Evolutionary conservation across 352 stramenopile species (phyloP), one percentile per base, ranked within the genome.

Genomic region (Thraustochytrium striatum): DNA sequence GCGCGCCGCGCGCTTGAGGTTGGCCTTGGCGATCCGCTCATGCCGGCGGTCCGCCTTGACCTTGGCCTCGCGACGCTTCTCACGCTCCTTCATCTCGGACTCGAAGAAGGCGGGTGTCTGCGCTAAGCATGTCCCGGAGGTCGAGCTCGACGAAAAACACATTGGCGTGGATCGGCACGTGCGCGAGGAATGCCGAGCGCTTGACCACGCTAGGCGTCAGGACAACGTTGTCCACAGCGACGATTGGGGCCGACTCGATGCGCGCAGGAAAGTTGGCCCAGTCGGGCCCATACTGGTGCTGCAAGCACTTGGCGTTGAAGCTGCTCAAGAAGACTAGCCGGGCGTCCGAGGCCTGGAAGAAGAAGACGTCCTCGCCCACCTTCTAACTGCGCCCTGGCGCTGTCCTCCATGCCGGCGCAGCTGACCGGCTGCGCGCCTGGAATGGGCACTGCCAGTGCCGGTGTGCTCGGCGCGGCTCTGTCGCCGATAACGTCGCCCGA

Each of bases 141-240:
- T 75, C 65, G 1, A 75, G 19, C 30, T 75, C 65, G 5, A 75
- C 52, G 11, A 75, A 30, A 25, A 43, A 62, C n/a, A 75, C 30
- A 30, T 61, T 75, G 5, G 65, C 65, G 30, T 75, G 65, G 36
- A 75, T 75, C 41, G 65, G 65, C 19, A 75, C 44, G 50, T 75
- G 65, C 43, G 61, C 52, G 25, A 75, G 65, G 44, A 43, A 75
- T 30, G 65, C 38, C 28, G 43, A 61, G 9, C 52, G 65, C 47
- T 62, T 75, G n/a, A 61, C 52, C 39, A 62, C 65, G 33, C 53
- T 52, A 9, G 69, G 41, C 25, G 38, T 57, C 19, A 65, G 39
- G 55, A 79, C 69, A n/a, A 57, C 32, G 11, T 79, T 35, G 30
- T 72, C 38, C 38, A 79, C 52, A 55, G n/a, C 53, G 5, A 70